Conservation (phyloP, 495 filamentous ascomycete species). For the Penicillium dipodomyicola region DNA sequence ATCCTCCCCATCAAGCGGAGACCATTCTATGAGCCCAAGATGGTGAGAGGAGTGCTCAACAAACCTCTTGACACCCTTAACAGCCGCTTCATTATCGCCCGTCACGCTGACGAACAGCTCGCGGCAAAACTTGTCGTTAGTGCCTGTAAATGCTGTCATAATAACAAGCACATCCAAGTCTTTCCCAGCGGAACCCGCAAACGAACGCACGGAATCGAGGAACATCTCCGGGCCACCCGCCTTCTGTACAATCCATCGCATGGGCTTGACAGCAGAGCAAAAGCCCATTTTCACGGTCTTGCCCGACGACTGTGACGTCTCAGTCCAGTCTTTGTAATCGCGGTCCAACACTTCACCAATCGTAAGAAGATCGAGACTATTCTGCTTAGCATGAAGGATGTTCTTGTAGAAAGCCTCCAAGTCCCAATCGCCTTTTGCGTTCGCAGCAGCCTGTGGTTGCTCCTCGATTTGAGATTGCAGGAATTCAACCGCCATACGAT, state of each 20-base stretch:
- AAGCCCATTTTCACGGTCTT: constrained; percentile 63
- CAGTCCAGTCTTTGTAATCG: constrained; percentile 91
- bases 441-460: constrained; percentile 22
- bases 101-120: constrained; percentile 71
- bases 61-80: constrained; percentile 54
- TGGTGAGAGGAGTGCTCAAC: constrained; percentile 41
- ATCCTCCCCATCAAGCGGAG: constrained; percentile 42
- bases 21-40: constrained; percentile 59
- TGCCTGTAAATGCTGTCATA: constrained; percentile 68
- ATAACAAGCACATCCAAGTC: constrained; percentile 65
- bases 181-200: constrained; percentile 49
- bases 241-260: constrained; percentile 62
- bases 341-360: constrained; percentile 76
- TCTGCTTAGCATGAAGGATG: constrained; percentile 65
- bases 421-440: constrained; percentile 33
- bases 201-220: constrained; percentile 47
- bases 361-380: constrained; percentile 61
- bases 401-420: constrained; percentile 58
- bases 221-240: constrained; percentile 44
- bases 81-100: constrained; percentile 37
- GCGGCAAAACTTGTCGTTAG: constrained; percentile 54
- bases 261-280: constrained; percentile 64
- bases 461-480: constrained; percentile 53
- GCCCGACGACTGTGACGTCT: constrained; percentile 31
- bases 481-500: constrained; percentile 62